phyloP scores from a whole-genome alignment of 225 moss, liverwort and hornwort genomes.

The Physcomitrium patens region DNA sequence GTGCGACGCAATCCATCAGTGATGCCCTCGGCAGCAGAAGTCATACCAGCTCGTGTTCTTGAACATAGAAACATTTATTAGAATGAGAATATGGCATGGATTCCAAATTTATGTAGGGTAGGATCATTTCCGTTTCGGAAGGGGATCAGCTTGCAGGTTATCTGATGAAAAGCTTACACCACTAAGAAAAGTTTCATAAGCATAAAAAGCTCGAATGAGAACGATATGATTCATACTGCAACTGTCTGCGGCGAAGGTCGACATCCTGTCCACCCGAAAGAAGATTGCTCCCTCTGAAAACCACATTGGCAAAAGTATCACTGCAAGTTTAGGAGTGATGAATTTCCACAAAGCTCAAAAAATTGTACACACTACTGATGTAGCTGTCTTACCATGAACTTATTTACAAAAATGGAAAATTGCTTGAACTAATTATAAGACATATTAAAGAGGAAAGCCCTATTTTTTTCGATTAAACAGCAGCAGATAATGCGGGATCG shows the following conservation, averaged over 20 bases:
- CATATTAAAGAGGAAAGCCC: not conserved
- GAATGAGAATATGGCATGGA: not conserved
- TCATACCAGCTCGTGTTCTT: slow-evolving; percentile 94
- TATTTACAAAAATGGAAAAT: not conserved
- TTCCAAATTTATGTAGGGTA: not conserved
- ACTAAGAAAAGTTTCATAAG: not conserved
- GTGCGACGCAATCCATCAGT: slow-evolving; percentile 96
- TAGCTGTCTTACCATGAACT: not conserved
- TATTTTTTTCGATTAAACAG: slow-evolving; percentile 1
- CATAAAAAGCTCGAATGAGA: not conserved
- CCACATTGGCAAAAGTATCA: slow-evolving; percentile 2
- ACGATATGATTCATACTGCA: slow-evolving; percentile 67
- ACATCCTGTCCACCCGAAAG: slow-evolving; percentile 88
- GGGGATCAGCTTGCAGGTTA: not conserved
- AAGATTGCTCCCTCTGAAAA: slow-evolving; percentile 85
- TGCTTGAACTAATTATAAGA: slow-evolving; percentile 1
- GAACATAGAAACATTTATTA: slow-evolving; percentile 11
- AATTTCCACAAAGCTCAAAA: not conserved
- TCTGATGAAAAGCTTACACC: not conserved
- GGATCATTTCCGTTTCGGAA: not conserved
- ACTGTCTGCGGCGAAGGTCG: slow-evolving; percentile 75
- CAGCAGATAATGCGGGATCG: not conserved
- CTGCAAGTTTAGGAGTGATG: not conserved
- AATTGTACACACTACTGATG: not conserved
- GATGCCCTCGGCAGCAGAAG: slow-evolving; percentile 77